A percentile compares a stretch with the other conserved stretches of the same genome.
Evolutionary conservation across 495 filamentous ascomycete species (phyloP).

Genomic region (Xylona heveae): DNA sequence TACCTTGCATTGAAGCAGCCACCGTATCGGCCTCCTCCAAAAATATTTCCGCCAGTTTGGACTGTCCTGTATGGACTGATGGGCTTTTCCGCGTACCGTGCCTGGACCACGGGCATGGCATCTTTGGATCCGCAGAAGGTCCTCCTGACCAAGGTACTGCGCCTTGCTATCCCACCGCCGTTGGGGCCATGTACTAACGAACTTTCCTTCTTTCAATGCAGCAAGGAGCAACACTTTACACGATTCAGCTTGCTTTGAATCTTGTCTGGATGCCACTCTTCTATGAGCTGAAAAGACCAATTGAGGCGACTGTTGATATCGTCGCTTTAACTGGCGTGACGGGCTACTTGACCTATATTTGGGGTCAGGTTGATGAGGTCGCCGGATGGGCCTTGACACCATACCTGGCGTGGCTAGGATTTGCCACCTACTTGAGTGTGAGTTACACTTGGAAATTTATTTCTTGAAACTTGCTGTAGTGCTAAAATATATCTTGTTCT

Average conservation of each 20-base stretch:
- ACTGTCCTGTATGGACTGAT: conserved; percentile 69
- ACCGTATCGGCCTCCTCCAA: conserved; percentile 54
- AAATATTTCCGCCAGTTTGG: conserved; percentile 72
- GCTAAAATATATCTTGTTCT: conserved; percentile 1
- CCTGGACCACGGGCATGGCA: conserved; percentile 33
- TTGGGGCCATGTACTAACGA: not conserved
- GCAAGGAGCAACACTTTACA: conserved; percentile 57
- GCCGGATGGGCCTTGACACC: conserved; percentile 57
- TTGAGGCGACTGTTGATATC: conserved; percentile 57
- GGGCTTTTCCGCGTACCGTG: conserved; percentile 71
- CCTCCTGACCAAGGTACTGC: conserved; percentile 18
- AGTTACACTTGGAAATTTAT: conserved; percentile 1
- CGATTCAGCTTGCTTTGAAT: conserved; percentile 65
- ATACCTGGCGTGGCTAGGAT: conserved; percentile 64
- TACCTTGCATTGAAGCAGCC: conserved; percentile 59
- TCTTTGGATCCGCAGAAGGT: conserved; percentile 20
- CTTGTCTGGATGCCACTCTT: conserved; percentile 88
- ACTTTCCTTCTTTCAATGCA: too few species aligned
- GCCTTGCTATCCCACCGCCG: conserved; percentile 7
- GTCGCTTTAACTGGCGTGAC: conserved; percentile 46
- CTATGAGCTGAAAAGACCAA: conserved; percentile 48
- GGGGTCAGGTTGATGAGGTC: conserved; percentile 46
- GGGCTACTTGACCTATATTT: conserved; percentile 48
- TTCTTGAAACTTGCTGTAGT: conserved; percentile 2
- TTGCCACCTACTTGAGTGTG: conserved; percentile 57